Evolutionary conservation across 192 early-diverging fungal genomes (phyloP), one percentile per base, ranked within the genome.

Genomic region (Endogone sp.): DNA sequence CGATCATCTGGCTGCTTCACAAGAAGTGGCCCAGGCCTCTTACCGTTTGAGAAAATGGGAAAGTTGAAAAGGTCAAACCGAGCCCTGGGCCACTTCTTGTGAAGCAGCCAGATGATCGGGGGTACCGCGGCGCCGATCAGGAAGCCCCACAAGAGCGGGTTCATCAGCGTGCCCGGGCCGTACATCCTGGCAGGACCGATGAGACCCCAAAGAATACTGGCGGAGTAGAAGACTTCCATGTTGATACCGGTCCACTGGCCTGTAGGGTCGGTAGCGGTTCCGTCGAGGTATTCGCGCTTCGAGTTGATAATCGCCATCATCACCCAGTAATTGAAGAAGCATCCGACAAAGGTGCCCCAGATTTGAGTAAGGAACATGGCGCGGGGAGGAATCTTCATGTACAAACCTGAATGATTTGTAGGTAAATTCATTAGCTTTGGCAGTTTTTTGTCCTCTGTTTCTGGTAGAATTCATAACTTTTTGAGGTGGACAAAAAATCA

Each of bases 321-420:
- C 31, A 77, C 67, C 21, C 72, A 73, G 70, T 58, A 88, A 72
- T 85, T 94, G 84, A 92, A 77, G 55, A 87, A 72, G 11, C 83
- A 80, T 63, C 85, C 85, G 55, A 89, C 76, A 4, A 91, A 68
- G 3, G 90, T 91, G 6, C 90, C 88, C 6, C 84, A 55, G 0
- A 90, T 67, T 75, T 94, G 93, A 4, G 83, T 79, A 4, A 82
- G 74, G 78, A 95, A 91, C 71, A 92, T 79, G 28, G 81, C 65
- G 6, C 87, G 79, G n/a, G 93, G 92, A 28, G 91, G 86, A 29
- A 92, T 84, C 78, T 90, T 90, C 75, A 92, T 81, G 75, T 92
- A 92, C n/a, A n/a, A n/a, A n/a, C n/a, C n/a, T n/a, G n/a, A 64
- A n/a, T n/a, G n/a, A n/a, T 66, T 66, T 77, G 82, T 80, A 27